phyloP scores from a whole-genome alignment of 1,139 yeast species.

The Pneumocystis murina region DNA sequence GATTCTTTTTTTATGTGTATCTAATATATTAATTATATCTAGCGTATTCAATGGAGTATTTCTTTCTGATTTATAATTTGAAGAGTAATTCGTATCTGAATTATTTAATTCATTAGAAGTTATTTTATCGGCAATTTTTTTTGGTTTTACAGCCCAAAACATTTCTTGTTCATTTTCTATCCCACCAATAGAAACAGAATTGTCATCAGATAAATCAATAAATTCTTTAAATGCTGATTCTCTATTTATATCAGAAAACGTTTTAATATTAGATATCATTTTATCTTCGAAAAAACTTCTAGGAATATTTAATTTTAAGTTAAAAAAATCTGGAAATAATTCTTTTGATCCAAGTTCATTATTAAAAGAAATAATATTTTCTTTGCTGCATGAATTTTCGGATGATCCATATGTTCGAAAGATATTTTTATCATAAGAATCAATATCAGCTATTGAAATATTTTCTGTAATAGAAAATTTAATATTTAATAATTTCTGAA shows the following conservation, averaged over 20 bases:
- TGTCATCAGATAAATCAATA: not conserved
- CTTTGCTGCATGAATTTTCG: not conserved
- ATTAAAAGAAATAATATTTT: constrained; percentile 1
- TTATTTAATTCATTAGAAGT: not conserved
- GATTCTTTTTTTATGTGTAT: not conserved
- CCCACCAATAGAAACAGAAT: not conserved
- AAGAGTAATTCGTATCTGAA: not conserved
- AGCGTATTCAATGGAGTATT: constrained; percentile 4
- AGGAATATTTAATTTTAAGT: not conserved
- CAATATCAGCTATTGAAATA: not conserved
- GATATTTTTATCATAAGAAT: not conserved
- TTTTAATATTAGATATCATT: not conserved
- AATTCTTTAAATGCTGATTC: not conserved
- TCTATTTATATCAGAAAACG: not conserved
- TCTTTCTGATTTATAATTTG: not conserved
- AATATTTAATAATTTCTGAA: not conserved
- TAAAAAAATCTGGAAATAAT: not conserved
- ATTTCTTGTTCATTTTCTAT: constrained; percentile 1
- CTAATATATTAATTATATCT: not conserved
- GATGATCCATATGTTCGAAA: not conserved
- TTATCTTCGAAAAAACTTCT: not conserved
- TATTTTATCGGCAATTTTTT: not conserved
- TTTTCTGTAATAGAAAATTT: not conserved
- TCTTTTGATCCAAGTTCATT: not conserved
- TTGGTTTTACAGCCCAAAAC: constrained; percentile 5